Base-by-base conservation (phyloP, 1,284 basidiomycete genomes). In the Rhodofomes roseus region DNA sequence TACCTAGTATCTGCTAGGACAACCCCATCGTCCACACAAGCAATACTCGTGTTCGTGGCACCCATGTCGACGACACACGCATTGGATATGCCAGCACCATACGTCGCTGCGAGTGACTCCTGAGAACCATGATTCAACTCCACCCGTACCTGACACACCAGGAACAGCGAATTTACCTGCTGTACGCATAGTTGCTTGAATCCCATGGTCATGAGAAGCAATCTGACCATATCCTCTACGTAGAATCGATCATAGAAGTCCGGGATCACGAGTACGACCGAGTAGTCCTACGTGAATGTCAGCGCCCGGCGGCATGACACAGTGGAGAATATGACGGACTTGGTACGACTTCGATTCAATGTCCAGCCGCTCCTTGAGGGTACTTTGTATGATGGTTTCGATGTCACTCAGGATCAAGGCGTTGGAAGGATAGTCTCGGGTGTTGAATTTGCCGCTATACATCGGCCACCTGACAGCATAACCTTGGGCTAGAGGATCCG, bases 61-160 rank as follows among this genome's bases (percentile, higher is more conserved):
- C 97, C 97, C 57, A 99, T 87, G 71, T 99, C 95, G 37, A 99
- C 92, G 2, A 99, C 93, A 70, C 96, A 98, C 12, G 95, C 96
- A 63, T 87, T 91, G 0, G 93, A 94, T 59, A 98, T 89, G 12
- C 97, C 97, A 2, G 96, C 95, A 20, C 96, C 95, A 71, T 97
- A 98, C 1, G 95, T 93, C 5, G 97, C 94, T 54, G 93, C 93
- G 31, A 97, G 80, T 1, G 93, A 90, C 80, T 97, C 95, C 92
- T 96, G 51, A 16, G 37, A 37, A 31, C 20, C 12, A 48, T 29
- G 20, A 50, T 56, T 59, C 25, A 62, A 51, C 27, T 41, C 31
- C 50, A 44, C 37, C 22, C 16, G 9, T 34, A n/a, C n/a, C 14
- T n/a, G 36, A 37, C 37, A 12, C 20, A 5, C 53, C 11, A 55